Conservation (phyloP, 306 rosid species). For the Casuarina cunninghamiana region DNA sequence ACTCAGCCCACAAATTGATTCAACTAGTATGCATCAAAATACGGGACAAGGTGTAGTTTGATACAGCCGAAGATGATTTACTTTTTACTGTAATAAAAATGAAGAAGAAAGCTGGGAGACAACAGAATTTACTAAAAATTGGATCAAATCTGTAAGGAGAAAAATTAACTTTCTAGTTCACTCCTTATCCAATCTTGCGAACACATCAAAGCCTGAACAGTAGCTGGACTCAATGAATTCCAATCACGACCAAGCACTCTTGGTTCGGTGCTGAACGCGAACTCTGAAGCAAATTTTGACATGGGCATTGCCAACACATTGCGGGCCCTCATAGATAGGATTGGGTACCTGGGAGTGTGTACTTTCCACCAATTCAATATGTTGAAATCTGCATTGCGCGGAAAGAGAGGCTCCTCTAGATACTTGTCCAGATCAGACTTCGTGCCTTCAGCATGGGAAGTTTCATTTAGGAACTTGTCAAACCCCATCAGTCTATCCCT, state of each 20-base stretch:
- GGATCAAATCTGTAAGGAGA: conserved; percentile 12
- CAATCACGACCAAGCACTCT: conserved; percentile 74
- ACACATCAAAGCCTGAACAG: conserved; percentile 89
- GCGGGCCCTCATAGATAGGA: conserved; percentile 95
- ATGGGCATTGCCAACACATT: conserved; percentile 82
- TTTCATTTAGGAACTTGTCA: conserved; percentile 87
- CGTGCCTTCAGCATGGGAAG: conserved; percentile 68
- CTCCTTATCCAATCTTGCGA: conserved; percentile 94
- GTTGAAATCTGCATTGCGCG: conserved; percentile 76
- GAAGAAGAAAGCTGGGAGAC: conserved; percentile 26
- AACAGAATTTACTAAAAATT: conserved; percentile 27
- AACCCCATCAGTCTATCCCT: conserved; percentile 93
- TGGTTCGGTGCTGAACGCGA: conserved; percentile 52
- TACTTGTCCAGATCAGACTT: conserved; percentile 93
- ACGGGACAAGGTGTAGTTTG: conserved; percentile 21
- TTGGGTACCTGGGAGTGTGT: conserved; percentile 94
- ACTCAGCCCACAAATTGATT: conserved; percentile 21
- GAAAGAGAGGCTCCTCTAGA: conserved; percentile 94
- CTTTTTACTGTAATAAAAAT: conserved; percentile 15
- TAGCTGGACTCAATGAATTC: conserved; percentile 65
- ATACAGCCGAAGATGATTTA: conserved; percentile 22
- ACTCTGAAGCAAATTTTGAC: conserved; percentile 67
- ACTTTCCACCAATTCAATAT: conserved; percentile 97
- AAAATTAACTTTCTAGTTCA: conserved; percentile 75
- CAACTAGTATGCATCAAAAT: conserved; percentile 26